Conservation (phyloP, 177 flowering plant genomes). For the Tripterygium wilfordii region DNA sequence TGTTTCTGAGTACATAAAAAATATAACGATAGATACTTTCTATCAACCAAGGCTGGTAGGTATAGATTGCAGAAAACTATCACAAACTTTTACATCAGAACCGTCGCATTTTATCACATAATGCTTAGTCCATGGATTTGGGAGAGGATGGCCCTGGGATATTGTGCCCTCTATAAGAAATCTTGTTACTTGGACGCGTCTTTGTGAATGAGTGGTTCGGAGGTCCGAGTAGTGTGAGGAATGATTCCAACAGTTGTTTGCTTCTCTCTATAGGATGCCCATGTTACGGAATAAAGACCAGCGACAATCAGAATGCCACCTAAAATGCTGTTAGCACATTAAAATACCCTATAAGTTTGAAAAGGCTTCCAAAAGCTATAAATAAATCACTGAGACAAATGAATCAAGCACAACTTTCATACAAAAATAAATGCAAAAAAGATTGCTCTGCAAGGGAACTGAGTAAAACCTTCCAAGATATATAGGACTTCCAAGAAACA, state of each 20-base stretch:
- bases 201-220: slow-evolving; percentile 50
- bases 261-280: slow-evolving; percentile 81
- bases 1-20: too few species aligned
- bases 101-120: too few species aligned
- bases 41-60: too few species aligned
- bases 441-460: not conserved
- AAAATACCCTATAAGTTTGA: not conserved
- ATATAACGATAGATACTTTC: too few species aligned
- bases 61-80: too few species aligned
- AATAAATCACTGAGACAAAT: too few species aligned
- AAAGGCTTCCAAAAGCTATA: not conserved
- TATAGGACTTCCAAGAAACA: slow-evolving; percentile 90
- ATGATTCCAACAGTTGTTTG: slow-evolving; percentile 24
- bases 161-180: slow-evolving; percentile 39
- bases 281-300: slow-evolving; percentile 92
- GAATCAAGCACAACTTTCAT: too few species aligned
- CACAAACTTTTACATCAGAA: too few species aligned
- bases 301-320: slow-evolving; percentile 79
- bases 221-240: slow-evolving; percentile 21
- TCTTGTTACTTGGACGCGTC: slow-evolving; percentile 34
- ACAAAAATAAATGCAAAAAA: not conserved
- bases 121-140: slow-evolving; percentile 46
- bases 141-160: slow-evolving; percentile 44
- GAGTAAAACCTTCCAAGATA: slow-evolving; percentile 84
- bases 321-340: slow-evolving; percentile 45